phyloP scores from a whole-genome alignment of 1,284 basidiomycete species.

The Ustilago crameri region DNA sequence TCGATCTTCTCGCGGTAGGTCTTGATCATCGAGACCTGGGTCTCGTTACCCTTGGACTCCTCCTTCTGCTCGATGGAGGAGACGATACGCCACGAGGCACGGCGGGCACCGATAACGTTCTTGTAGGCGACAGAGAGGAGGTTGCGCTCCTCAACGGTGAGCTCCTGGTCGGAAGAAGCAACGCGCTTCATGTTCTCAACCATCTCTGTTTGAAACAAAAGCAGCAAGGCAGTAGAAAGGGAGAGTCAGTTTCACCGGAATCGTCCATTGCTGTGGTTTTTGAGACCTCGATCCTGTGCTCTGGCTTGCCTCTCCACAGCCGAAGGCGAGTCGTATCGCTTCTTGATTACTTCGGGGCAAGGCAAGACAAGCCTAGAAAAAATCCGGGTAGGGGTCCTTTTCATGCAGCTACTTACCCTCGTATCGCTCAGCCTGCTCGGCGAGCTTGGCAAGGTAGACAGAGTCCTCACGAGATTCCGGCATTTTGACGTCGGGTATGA shows the following conservation, averaged over 20 bases:
- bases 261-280: background rate
- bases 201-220: slow-evolving; percentile 56
- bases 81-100: slow-evolving; percentile 98
- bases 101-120: slow-evolving; percentile 99
- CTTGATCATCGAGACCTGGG: slow-evolving; percentile 99
- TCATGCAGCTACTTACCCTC: slow-evolving; percentile 58
- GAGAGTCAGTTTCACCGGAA: slow-evolving; percentile 6
- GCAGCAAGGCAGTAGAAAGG: background rate
- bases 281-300: background rate
- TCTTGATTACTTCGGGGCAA: too few relatives aligned
- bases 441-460: slow-evolving; percentile 69
- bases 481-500: slow-evolving; percentile 53
- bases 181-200: slow-evolving; percentile 69
- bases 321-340: too few relatives aligned
- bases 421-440: slow-evolving; percentile 69
- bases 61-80: slow-evolving; percentile 99
- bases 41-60: slow-evolving; percentile 98
- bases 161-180: slow-evolving; percentile 72
- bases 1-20: slow-evolving; percentile 97
- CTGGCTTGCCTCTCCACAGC: background rate
- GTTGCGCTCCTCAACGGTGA: slow-evolving; percentile 99
- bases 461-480: slow-evolving; percentile 66
- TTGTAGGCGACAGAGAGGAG: slow-evolving; percentile 99
- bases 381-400: background rate
- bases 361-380: background rate